Percentiles rank a stretch among this genome's conserved stretches.
phyloP scores from a whole-genome alignment of 2,329 filamentous ascomycete genomes.

The Cercospora citrullina region DNA sequence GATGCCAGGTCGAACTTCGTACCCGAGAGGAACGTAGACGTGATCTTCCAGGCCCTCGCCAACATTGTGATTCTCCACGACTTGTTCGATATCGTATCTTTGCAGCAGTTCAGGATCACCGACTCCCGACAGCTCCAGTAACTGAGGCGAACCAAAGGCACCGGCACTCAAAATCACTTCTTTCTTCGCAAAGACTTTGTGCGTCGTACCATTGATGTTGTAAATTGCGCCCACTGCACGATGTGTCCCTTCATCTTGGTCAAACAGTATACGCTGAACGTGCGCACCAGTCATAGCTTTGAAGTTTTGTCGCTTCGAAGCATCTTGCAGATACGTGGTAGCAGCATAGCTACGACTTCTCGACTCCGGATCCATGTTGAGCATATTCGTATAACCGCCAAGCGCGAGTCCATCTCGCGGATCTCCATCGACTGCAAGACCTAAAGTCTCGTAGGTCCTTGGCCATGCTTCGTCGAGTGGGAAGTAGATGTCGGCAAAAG shows the following conservation, averaged over 20 bases:
- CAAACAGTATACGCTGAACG: slow-evolving; percentile 49
- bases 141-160: slow-evolving; percentile 41
- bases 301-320: slow-evolving; percentile 32
- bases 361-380: slow-evolving; percentile 13
- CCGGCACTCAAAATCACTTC: slow-evolving; percentile 57
- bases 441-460: slow-evolving; percentile 20
- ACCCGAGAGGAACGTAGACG: slow-evolving; percentile 23
- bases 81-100: slow-evolving; percentile 19
- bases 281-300: slow-evolving; percentile 43
- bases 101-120: slow-evolving; percentile 28
- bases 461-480: slow-evolving; percentile 21
- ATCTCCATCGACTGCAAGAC: not conserved
- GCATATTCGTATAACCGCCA: slow-evolving; percentile 17
- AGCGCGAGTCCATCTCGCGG: slow-evolving; percentile 10
- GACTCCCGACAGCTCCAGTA: slow-evolving; percentile 45
- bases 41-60: slow-evolving; percentile 27
- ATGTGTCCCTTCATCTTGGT: not conserved
- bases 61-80: slow-evolving; percentile 27
- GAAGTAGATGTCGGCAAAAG: slow-evolving; percentile 37
- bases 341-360: slow-evolving; percentile 29
- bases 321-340: slow-evolving; percentile 29
- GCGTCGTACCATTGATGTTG: slow-evolving; percentile 28
- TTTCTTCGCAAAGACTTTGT: slow-evolving; percentile 22
- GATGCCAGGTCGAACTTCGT: slow-evolving; percentile 30
- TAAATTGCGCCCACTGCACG: slow-evolving; percentile 37